These are phyloP conservation scores for Metschnikowia aberdeeniae DNA, from an alignment of 805 yeast genomes.

Conservation along the genomic window DNA sequence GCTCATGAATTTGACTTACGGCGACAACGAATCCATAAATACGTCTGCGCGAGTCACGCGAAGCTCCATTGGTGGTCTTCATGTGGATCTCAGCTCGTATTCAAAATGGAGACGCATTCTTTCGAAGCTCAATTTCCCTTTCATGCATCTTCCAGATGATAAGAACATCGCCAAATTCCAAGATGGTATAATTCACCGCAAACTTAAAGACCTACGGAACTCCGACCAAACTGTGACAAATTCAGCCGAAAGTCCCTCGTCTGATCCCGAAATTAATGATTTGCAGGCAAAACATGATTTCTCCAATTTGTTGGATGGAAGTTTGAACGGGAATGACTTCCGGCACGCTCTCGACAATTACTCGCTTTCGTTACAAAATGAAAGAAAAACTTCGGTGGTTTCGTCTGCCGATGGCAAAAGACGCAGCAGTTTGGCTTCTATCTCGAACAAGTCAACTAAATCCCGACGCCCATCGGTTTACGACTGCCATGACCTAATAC, in stretches of 20 bases:
- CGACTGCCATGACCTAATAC: constrained; percentile 14
- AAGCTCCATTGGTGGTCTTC: constrained; percentile 27
- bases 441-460: constrained; percentile 13
- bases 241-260: not conserved
- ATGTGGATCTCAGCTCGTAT: constrained; percentile 27
- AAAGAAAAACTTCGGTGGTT: constrained; percentile 5
- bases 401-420: constrained; percentile 8
- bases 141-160: constrained; percentile 42
- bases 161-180: constrained; percentile 24
- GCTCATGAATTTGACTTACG: constrained; percentile 5
- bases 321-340: constrained; percentile 26
- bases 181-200: constrained; percentile 11
- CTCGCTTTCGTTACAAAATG: constrained; percentile 20
- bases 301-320: constrained; percentile 34
- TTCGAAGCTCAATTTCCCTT: constrained; percentile 38
- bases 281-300: constrained; percentile 30
- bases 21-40: constrained; percentile 22
- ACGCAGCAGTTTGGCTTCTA: constrained; percentile 14
- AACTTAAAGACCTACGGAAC: not conserved
- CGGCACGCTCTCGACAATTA: constrained; percentile 28
- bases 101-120: constrained; percentile 39
- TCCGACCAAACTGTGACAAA: not conserved
- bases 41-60: constrained; percentile 24
- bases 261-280: constrained; percentile 8
- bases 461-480: constrained; percentile 14